Percentiles rank a stretch among this genome's conserved stretches.
Conservation (phyloP, 208 protist genomes). For the Acanthamoeba healyi region DNA sequence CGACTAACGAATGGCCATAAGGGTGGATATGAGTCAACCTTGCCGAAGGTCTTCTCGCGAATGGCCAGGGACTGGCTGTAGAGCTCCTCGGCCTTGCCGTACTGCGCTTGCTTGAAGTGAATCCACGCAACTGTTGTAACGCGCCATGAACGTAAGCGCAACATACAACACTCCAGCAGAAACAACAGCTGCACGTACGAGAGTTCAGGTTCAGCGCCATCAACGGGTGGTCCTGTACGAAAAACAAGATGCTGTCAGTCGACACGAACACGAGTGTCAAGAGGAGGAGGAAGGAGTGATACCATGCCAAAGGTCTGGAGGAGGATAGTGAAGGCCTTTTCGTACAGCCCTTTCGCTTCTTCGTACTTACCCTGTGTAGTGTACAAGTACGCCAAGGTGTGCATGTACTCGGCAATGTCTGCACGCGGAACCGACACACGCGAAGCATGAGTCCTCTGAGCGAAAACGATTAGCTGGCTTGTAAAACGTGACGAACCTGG, state of each 20-base stretch:
- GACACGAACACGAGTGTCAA: too few species aligned
- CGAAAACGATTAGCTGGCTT: neutral
- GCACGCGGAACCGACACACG: neutral
- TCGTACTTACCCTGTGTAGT: conserved; percentile 76
- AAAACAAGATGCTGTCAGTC: too few species aligned
- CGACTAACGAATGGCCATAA: neutral
- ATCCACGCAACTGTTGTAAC: conserved; percentile 77
- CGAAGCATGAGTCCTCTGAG: neutral
- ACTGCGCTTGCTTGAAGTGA: conserved; percentile 72
- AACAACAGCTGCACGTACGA: neutral
- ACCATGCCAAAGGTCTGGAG: conserved; percentile 63
- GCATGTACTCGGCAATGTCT: conserved; percentile 71
- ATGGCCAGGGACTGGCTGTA: conserved; percentile 63
- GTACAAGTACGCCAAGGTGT: conserved; percentile 71
- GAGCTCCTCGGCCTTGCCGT: conserved; percentile 67
- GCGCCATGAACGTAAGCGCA: too few species aligned
- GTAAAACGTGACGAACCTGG: neutral
- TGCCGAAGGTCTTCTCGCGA: conserved; percentile 74
- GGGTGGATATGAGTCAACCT: too few species aligned
- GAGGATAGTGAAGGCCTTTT: conserved; percentile 56
- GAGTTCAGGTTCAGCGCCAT: conserved; percentile 67
- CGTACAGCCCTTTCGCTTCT: conserved; percentile 39
- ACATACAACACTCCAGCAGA: too few species aligned
- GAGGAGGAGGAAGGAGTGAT: neutral
- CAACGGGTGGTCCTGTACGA: conserved; percentile 62